phyloP scores from a whole-genome alignment of 768 basidiomycete species.

The Holtermanniella nyarrowii region DNA sequence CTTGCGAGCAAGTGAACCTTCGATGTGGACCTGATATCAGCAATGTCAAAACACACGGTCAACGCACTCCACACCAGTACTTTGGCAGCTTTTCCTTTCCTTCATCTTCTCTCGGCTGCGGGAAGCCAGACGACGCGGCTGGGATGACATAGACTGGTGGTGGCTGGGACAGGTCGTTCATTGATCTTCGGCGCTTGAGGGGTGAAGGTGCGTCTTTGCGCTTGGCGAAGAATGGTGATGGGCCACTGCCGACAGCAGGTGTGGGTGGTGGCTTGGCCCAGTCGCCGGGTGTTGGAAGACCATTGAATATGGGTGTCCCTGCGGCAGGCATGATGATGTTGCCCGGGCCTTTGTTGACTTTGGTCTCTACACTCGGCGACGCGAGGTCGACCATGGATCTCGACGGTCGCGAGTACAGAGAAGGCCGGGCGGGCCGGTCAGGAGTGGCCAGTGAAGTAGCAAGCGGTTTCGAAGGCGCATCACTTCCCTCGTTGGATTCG shows the following conservation, averaged over 20 bases:
- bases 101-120: slow-evolving; percentile 55
- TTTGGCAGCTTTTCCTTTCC: slow-evolving; percentile 66
- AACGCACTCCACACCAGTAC: slow-evolving; percentile 59
- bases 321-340: slow-evolving; percentile 17
- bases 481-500: too few relatives aligned
- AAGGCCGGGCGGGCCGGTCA: slow-evolving; percentile 7
- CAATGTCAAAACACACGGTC: background rate
- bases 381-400: slow-evolving; percentile 19
- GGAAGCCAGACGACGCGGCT: slow-evolving; percentile 33
- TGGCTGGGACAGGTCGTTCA: slow-evolving; percentile 38
- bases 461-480: background rate
- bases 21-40: slow-evolving; percentile 52
- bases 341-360: background rate
- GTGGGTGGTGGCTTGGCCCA: slow-evolving; percentile 37
- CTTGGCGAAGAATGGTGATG: slow-evolving; percentile 13
- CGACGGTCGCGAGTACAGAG: slow-evolving; percentile 20
- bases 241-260: slow-evolving; percentile 20
- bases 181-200: slow-evolving; percentile 39
- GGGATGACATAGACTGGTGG: slow-evolving; percentile 43
- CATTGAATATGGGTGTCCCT: background rate
- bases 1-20: slow-evolving; percentile 75
- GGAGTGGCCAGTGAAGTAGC: background rate
- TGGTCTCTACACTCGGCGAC: slow-evolving; percentile 6
- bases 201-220: slow-evolving; percentile 6
- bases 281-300: slow-evolving; percentile 12